phyloP scores from a whole-genome alignment of 2,329 filamentous ascomycete species.

The Fusarium sulawesiense region DNA sequence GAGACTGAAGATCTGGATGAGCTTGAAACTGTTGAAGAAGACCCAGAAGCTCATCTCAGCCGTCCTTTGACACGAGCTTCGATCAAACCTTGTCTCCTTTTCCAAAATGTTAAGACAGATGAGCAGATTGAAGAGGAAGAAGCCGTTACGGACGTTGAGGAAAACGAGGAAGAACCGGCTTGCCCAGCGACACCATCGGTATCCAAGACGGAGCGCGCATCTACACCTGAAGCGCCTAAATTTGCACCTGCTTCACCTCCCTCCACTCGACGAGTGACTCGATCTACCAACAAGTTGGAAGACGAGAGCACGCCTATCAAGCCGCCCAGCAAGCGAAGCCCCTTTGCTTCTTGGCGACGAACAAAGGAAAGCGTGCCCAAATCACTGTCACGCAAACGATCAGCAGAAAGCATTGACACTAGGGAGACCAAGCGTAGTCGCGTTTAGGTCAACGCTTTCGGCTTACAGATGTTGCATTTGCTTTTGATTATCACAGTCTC shows the following conservation, averaged over 20 bases:
- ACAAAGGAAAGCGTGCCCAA: slow-evolving; percentile 65
- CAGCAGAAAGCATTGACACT: slow-evolving; percentile 49
- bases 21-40: slow-evolving; percentile 52
- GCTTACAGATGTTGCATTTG: slow-evolving; percentile 8
- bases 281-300: slow-evolving; percentile 63
- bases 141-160: slow-evolving; percentile 69
- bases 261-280: slow-evolving; percentile 69
- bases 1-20: slow-evolving; percentile 50
- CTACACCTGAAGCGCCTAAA: slow-evolving; percentile 66
- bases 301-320: slow-evolving; percentile 58
- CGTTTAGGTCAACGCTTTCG: slow-evolving; percentile 39
- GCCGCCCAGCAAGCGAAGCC: slow-evolving; percentile 58
- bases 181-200: slow-evolving; percentile 55
- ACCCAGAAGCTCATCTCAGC: slow-evolving; percentile 51
- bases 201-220: slow-evolving; percentile 41
- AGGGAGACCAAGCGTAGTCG: slow-evolving; percentile 53
- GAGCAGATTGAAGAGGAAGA: slow-evolving; percentile 68
- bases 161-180: slow-evolving; percentile 47
- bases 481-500: slow-evolving; percentile 9
- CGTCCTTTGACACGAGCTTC: slow-evolving; percentile 72
- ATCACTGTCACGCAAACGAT: slow-evolving; percentile 60
- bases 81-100: slow-evolving; percentile 78
- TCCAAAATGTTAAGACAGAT: slow-evolving; percentile 64
- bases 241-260: slow-evolving; percentile 72
- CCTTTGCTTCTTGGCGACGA: slow-evolving; percentile 76